Percentiles rank a stretch among this genome's conserved stretches.
Evolutionary conservation across 1,139 yeast genomes (phyloP).

Genomic region (Hyphopichia wangnamkhiaoensis): DNA sequence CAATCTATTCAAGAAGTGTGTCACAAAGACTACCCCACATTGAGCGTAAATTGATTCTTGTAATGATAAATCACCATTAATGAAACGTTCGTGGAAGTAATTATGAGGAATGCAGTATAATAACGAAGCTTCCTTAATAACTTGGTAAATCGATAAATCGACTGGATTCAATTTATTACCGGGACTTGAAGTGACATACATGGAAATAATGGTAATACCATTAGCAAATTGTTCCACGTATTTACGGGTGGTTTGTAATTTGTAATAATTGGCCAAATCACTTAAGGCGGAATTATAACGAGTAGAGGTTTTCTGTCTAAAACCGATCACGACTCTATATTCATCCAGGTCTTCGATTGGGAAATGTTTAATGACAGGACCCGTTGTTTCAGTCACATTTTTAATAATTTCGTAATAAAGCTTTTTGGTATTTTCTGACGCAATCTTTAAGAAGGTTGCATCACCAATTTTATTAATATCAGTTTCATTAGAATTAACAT

Average conservation of each 20-base stretch:
- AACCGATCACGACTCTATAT: conserved; percentile 86
- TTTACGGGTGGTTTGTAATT: conserved; percentile 81
- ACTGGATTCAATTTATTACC: conserved; percentile 39
- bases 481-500: conserved; percentile 37
- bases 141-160: conserved; percentile 84
- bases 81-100: conserved; percentile 73
- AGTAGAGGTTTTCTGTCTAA: conserved; percentile 79
- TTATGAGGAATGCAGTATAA: conserved; percentile 90
- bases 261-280: conserved; percentile 87
- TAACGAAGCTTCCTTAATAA: conserved; percentile 91
- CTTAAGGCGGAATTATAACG: conserved; percentile 87
- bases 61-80: conserved; percentile 76
- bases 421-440: conserved; percentile 75
- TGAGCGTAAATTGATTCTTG: conserved; percentile 96
- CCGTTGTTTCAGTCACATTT: conserved; percentile 73
- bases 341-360: conserved; percentile 78
- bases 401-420: conserved; percentile 73
- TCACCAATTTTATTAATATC: conserved; percentile 75
- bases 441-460: conserved; percentile 73
- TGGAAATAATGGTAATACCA: conserved; percentile 82
- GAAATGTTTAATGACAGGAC: conserved; percentile 90
- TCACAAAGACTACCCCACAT: conserved; percentile 87
- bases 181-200: conserved; percentile 68
- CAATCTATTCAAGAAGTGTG: conserved; percentile 90
- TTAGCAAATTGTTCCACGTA: conserved; percentile 93